These are phyloP conservation scores for Leccinum longicurvipes DNA, from an alignment of 768 basidiomycete species.

Conservation along the genomic window DNA sequence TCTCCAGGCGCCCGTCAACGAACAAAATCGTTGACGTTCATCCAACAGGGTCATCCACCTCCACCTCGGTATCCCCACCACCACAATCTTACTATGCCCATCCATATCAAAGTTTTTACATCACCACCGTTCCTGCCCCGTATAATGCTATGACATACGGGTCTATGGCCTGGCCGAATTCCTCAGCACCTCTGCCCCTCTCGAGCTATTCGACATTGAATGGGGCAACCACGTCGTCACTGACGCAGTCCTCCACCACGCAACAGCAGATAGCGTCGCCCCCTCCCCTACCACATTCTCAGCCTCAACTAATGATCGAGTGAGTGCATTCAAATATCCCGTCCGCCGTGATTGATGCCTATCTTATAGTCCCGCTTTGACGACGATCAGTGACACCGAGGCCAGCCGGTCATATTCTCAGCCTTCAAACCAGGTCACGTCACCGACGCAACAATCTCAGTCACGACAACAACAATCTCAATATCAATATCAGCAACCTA, in stretches of 20 bases:
- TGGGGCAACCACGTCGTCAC: constrained; percentile 58
- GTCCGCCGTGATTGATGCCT: constrained; percentile 12
- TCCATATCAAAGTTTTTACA: constrained; percentile 41
- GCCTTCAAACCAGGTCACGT: constrained; percentile 38
- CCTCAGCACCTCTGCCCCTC: constrained; percentile 48
- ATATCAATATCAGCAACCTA: constrained; percentile 40
- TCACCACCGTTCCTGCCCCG: constrained; percentile 40
- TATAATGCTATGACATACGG: constrained; percentile 57
- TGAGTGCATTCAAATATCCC: constrained; percentile 33
- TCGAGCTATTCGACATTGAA: constrained; percentile 77
- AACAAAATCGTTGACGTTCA: constrained; percentile 9
- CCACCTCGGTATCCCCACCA: constrained; percentile 38
- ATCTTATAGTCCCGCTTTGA: constrained; percentile 52
- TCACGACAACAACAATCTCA: constrained; percentile 35
- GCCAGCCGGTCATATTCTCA: constrained; percentile 46
- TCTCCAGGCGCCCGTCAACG: constrained; percentile 28
- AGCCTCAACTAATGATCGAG: constrained; percentile 64
- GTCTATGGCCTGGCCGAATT: constrained; percentile 43
- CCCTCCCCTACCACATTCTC: constrained; percentile 19
- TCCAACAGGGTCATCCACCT: constrained; percentile 37
- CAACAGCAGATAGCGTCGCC: constrained; percentile 32
- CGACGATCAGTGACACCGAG: constrained; percentile 52
- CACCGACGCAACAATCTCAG: constrained; percentile 32
- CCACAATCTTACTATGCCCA: constrained; percentile 40
- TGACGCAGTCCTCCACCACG: constrained; percentile 29